Base-by-base conservation (phyloP, 495 filamentous ascomycete species). In the Penicillium canariense region DNA sequence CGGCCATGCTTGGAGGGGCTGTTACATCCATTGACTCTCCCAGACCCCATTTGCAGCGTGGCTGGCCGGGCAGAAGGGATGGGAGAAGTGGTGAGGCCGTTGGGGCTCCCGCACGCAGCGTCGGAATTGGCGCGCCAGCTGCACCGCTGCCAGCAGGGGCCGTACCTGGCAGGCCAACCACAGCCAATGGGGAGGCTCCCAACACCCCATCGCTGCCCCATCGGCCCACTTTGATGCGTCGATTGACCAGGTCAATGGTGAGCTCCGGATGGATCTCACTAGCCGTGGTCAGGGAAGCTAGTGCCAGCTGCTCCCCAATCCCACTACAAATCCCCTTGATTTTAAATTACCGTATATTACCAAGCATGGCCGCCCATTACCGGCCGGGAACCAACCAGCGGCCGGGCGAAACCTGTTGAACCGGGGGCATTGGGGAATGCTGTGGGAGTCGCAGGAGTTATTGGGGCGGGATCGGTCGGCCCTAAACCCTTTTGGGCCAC, bases 401-500 rank as follows among this genome's bases (percentile, higher is more conserved):
- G 36, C 36, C 12, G 36, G 17, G 11, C 17, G 3, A 25, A 32
- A 23, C 30, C 30, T 26, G 46, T 48, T 48, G 46, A 48, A 48
- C 11, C 11, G 25, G n/a, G 26, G 26, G 25, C 28, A 11, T 12
- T 46, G 5, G 18, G n/a, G n/a, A n/a, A n/a, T n/a, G n/a, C n/a
- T n/a, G n/a, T n/a, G n/a, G n/a, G n/a, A n/a, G n/a, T n/a, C n/a
- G n/a, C n/a, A n/a, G n/a, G n/a, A n/a, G n/a, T n/a, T 52, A 62
- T 65, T 64, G 55, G 57, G 63, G 55, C 50, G 56, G 60, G 56
- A 20, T 4, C 5, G 27, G 11, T n/a, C 9, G 11, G 23, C 65
- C 50, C 65, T 68, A 68, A 58, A 52, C 65, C 52, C 2, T 1
- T 54, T 66, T 56, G 28, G 48, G 62, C 18, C 42, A 35, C 4